These are phyloP conservation scores for Vitis vinifera DNA, from an alignment of 164 flowering plant genomes.

Conservation along the genomic window DNA sequence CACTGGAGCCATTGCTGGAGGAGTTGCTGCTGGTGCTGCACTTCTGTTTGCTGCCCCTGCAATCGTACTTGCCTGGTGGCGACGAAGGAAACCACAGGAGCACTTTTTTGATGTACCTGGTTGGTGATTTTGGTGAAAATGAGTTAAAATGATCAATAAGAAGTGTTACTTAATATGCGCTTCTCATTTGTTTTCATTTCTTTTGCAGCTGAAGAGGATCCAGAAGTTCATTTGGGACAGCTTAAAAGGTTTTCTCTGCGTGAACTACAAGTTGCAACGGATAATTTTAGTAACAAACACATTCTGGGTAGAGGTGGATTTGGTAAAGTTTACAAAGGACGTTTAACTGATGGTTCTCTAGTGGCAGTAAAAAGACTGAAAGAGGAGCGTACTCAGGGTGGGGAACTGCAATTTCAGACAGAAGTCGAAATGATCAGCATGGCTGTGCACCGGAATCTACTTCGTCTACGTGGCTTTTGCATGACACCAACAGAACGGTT, in stretches of 20 bases:
- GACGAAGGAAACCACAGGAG: slow-evolving; percentile 51
- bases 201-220: slow-evolving; percentile 66
- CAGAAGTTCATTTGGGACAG: slow-evolving; percentile 68
- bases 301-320: slow-evolving; percentile 71
- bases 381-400: slow-evolving; percentile 66
- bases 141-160: neutral
- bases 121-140: slow-evolving; percentile 16
- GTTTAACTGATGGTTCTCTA: slow-evolving; percentile 58
- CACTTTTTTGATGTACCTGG: slow-evolving; percentile 75
- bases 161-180: neutral
- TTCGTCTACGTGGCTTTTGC: slow-evolving; percentile 62
- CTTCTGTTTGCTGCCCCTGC: slow-evolving; percentile 69
- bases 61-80: slow-evolving; percentile 62
- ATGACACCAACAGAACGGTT: slow-evolving; percentile 70
- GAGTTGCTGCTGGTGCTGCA: slow-evolving; percentile 76
- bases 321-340: slow-evolving; percentile 68
- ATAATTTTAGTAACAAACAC: slow-evolving; percentile 53
- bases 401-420: slow-evolving; percentile 67
- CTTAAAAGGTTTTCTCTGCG: slow-evolving; percentile 67
- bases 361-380: slow-evolving; percentile 68
- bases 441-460: slow-evolving; percentile 73
- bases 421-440: slow-evolving; percentile 73
- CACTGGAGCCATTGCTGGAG: slow-evolving; percentile 70
- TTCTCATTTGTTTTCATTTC: neutral
- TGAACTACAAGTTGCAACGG: slow-evolving; percentile 69